Conservation (phyloP, 192 early-diverging fungal genomes). For the Obelidium mucronatum region DNA sequence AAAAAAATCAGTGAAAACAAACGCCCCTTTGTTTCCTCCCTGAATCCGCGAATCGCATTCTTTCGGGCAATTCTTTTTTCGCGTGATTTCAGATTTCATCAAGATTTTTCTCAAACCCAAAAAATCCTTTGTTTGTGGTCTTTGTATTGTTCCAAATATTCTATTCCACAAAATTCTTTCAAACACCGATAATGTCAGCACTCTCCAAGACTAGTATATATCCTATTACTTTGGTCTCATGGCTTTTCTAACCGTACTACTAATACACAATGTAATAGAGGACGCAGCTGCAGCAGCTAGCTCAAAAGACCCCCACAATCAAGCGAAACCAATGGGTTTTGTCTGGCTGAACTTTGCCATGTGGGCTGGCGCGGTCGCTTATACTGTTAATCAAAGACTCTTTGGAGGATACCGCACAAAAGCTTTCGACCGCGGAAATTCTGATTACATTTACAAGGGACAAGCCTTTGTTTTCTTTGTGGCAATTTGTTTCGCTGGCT, state of each 20-base stretch:
- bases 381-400: constrained; percentile 20
- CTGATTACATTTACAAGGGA: constrained; percentile 40
- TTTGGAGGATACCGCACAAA: constrained; percentile 23
- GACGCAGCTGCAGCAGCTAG: not conserved
- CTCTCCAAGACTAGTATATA: no score
- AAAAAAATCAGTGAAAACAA: no score
- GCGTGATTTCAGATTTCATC: no score
- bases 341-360: constrained; percentile 39
- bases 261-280: no score
- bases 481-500: constrained; percentile 30
- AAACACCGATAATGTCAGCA: no score
- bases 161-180: no score
- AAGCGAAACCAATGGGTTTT: constrained; percentile 28
- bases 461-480: constrained; percentile 29
- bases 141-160: no score
- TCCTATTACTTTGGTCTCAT: no score
- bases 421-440: constrained; percentile 35
- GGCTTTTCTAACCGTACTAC: no score
- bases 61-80: not conserved
- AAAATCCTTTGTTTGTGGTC: no score
- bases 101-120: no score
- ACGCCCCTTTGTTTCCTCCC: no score
- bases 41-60: not conserved
- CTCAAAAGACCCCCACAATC: not conserved
- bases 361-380: constrained; percentile 19